Percentiles rank a stretch among this genome's conserved stretches.
phyloP scores from a whole-genome alignment of 257 asterid species.

The Echites panduratus region DNA sequence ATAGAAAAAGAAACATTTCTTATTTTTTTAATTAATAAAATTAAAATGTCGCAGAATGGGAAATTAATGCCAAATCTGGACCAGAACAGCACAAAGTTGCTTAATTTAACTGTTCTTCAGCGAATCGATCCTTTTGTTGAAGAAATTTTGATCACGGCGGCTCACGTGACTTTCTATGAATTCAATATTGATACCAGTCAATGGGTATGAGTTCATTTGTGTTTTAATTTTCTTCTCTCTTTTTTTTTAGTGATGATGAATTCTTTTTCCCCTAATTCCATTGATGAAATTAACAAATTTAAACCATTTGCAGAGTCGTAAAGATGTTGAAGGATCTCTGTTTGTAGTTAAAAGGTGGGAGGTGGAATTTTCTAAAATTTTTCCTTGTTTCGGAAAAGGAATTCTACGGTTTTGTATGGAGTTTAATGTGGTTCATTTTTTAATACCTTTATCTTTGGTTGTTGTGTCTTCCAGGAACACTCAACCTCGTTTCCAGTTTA shows the following conservation, averaged over 20 bases:
- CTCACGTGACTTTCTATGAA: constrained; percentile 72
- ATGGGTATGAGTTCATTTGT: constrained; percentile 48
- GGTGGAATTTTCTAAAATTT: neutral
- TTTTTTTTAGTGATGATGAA: neutral
- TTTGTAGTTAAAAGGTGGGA: constrained; percentile 84
- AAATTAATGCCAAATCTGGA: constrained; percentile 79
- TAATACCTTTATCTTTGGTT: neutral
- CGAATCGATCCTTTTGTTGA: constrained; percentile 76
- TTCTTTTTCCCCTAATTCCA: neutral
- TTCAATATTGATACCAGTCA: constrained; percentile 57
- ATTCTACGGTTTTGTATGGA: constrained; percentile 21
- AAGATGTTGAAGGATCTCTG: constrained; percentile 89
- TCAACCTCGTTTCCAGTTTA: constrained; percentile 82
- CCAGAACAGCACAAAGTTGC: constrained; percentile 61
- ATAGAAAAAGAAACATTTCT: neutral
- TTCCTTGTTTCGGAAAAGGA: constrained; percentile 1
- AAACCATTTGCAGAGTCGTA: constrained; percentile 60
- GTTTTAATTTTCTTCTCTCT: neutral
- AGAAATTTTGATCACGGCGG: constrained; percentile 71
- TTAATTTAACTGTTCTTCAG: constrained; percentile 79
- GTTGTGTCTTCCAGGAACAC: constrained; percentile 56
- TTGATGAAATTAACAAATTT: neutral
- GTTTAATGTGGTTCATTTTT: neutral
- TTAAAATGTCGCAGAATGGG: constrained; percentile 28
- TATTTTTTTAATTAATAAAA: neutral